phyloP scores from a whole-genome alignment of 768 basidiomycete genomes.

The Leccinum olivaceopallidum region DNA sequence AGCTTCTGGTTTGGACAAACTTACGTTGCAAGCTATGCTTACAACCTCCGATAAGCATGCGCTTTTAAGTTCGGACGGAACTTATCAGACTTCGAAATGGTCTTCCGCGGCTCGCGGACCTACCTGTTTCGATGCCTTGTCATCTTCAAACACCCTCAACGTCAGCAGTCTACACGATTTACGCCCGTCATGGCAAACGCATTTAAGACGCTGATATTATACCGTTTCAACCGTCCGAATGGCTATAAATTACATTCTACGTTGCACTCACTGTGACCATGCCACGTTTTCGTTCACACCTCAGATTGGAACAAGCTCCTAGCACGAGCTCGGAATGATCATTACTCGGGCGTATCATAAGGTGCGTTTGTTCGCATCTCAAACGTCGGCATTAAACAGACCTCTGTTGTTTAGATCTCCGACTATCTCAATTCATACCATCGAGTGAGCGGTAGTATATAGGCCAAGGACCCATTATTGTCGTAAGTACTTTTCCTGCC shows the following conservation, averaged over 20 bases:
- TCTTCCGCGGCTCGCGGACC: background rate
- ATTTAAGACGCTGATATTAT: background rate
- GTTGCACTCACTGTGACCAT: background rate
- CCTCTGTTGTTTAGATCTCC: background rate
- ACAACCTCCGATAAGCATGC: background rate
- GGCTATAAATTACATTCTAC: background rate
- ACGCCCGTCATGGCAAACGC: background rate
- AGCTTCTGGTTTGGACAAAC: background rate
- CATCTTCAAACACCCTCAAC: background rate
- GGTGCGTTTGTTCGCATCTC: background rate
- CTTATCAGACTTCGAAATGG: background rate
- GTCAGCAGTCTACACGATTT: background rate
- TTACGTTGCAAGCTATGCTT: constrained; percentile 4
- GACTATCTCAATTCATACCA: background rate
- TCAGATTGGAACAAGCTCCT: background rate
- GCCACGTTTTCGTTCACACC: background rate
- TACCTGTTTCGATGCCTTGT: background rate
- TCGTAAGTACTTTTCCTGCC: background rate
- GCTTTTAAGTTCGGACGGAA: background rate
- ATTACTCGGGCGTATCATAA: background rate
- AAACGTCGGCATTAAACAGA: background rate
- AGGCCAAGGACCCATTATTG: background rate
- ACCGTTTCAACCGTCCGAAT: background rate
- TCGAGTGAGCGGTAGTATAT: background rate
- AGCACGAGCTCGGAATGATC: background rate